Base-by-base conservation (phyloP, 345 rosid species). In the Hevea brasiliensis region DNA sequence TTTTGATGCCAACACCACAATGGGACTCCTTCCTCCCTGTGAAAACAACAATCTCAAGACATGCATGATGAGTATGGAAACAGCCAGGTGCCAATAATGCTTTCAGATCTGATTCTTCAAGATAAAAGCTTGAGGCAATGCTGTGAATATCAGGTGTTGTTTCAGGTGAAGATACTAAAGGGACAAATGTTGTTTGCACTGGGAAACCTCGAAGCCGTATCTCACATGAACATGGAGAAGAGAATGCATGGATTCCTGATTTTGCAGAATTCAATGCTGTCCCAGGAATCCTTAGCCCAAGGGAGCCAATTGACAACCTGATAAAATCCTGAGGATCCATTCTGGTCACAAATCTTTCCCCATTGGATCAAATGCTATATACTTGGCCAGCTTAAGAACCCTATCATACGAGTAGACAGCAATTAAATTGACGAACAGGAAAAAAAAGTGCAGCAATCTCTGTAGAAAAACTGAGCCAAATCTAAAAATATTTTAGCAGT, bases 301-400 rank as follows among this genome's bases (percentile, higher is more conserved):
- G 88, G 72, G 96, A 90, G 81, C 92, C 89, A 21, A 91, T 74
- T 18, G 98, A 94, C 76, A 94, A 79, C 82, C 97, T 91, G 80
- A 88, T 90, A 79, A 94, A 94, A 80, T 94, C 94, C 83, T 90
- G 96, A 42, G 98, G 98, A 84, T 94, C 98, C 97, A 94, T 94
- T 70, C 55, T 70, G 65, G 84, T 88, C 92, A 87, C 66, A 86
- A 83, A 79, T 35, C 35, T 64, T 71, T 84, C 84, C 80, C 81
- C 92, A 84, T 88, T 71, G 78, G 78, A 72, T 74, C 80, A 84
- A 64, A 80, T 45, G 65, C 48, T 75, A 70, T 81, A 63, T 74
- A 54, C 71, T 64, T 74, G 54, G 80, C 73, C 65, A 70, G 74
- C 82, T 68, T 69, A 81, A 65, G 27, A 71, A 73, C 56, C 81